Evolutionary conservation across 176 grass and related monocot species (phyloP), one percentile per base, ranked within the genome.

Genomic region (Avena insularis): DNA sequence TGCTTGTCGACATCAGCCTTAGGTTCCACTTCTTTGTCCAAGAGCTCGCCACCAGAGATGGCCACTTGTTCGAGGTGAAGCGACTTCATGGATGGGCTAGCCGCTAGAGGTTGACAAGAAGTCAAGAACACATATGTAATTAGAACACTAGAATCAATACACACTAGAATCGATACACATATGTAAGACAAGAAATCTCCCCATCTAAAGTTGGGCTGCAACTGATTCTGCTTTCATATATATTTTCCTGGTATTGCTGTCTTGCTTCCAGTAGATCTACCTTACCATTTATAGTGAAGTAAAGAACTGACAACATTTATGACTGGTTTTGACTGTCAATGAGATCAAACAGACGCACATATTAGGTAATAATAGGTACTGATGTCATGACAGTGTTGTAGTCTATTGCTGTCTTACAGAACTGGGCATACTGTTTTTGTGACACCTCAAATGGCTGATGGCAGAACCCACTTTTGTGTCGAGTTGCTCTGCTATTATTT

Each of bases 301-400:
- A 14, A 16, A 67, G 40, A 65, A 15, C 14, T 16, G 31, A 7
- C 5, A 68, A 68, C 13, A 17, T 27, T 25, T 29, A 31, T 12
- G 56, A 59, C 56, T 58, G 7, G 6, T 20, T 20, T 20, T 58
- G 17, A 9, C 17, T 9, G 19, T 58, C 19, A 47, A 47, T 58
- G 23, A 31, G 12, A 65, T 27, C 12, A 65, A 72, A 61, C 17
- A 80, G 12, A 38, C 57, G 8, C 17, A 21, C 48, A 57, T 54
- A 35, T 19, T 98, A 84, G 93, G 95, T 56, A 98, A 67, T 7
- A 67, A 68, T 36, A 33, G 31, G 29, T 67, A 66, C 64, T 67
- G 64, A 67, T 67, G 25, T 35, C 35, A 13, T 31, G 29, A 33
- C 15, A 48, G 53, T 15, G n/a, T 57, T 45, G 21, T 73, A 66